These are phyloP conservation scores for Rachicladosporium sp. DNA, from an alignment of 2,329 filamentous ascomycete species.

Conservation along the genomic window DNA sequence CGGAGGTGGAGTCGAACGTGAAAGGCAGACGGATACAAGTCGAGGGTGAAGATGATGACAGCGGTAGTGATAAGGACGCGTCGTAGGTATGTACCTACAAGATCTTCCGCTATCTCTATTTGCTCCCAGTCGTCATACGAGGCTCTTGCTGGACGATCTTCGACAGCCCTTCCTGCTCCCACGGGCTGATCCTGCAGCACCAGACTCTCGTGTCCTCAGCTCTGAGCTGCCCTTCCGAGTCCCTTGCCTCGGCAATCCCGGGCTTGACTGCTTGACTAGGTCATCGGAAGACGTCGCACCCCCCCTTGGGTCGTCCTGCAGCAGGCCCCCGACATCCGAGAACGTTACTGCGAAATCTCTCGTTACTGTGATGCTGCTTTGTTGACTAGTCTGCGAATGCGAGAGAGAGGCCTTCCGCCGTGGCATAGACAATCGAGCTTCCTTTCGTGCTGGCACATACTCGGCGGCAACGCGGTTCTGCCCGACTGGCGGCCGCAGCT, in stretches of 20 bases:
- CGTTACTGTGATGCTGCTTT: conserved; percentile 3
- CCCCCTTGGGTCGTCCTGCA: neutral
- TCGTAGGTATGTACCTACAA: conserved; percentile 3
- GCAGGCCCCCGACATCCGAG: conserved; percentile 2
- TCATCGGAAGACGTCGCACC: no score
- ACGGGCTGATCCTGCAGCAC: neutral
- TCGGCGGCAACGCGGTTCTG: conserved; percentile 1
- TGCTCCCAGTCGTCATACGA: neutral
- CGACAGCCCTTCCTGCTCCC: conserved; percentile 1
- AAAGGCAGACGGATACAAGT: conserved; percentile 55
- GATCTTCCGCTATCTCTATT: neutral
- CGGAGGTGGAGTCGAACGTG: conserved; percentile 66
- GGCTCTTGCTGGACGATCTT: conserved; percentile 1
- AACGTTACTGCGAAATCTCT: conserved; percentile 4
- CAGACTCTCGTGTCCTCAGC: neutral
- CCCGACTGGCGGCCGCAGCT: conserved; percentile 1
- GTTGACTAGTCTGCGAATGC: conserved; percentile 1
- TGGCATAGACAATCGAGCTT: neutral
- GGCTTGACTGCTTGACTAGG: no score
- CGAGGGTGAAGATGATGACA: conserved; percentile 50
- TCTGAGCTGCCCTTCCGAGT: neutral
- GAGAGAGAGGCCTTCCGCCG: neutral
- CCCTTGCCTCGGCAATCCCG: no score
- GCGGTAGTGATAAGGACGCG: conserved; percentile 29
- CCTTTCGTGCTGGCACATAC: neutral